phyloP scores from a whole-genome alignment of 2,329 filamentous ascomycete species.

The Samsoniella hepiali region DNA sequence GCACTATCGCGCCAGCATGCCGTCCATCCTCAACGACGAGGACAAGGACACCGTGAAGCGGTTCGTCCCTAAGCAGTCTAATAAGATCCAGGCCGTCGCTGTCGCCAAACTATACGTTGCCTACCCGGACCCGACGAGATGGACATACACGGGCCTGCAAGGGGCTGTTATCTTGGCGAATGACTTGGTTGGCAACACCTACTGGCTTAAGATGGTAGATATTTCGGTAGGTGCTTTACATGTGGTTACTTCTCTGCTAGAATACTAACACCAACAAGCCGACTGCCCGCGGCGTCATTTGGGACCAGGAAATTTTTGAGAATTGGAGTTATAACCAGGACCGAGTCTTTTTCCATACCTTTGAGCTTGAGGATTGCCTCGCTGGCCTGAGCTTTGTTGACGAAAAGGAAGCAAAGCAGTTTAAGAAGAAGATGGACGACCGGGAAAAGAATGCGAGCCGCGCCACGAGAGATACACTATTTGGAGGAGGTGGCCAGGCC shows the following conservation, averaged over 20 bases:
- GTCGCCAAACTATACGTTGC: constrained; percentile 92
- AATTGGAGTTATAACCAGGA: constrained; percentile 94
- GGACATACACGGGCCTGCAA: constrained; percentile 91
- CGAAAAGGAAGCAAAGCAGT: constrained; percentile 95
- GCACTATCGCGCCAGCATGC: constrained; percentile 42
- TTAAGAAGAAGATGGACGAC: constrained; percentile 96
- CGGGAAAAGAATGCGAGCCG: constrained; percentile 94
- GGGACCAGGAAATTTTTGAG: constrained; percentile 98
- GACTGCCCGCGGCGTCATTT: constrained; percentile 79
- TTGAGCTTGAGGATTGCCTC: constrained; percentile 89
- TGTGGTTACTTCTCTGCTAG: not conserved
- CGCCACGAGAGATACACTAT: constrained; percentile 75
- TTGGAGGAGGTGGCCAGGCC: constrained; percentile 51
- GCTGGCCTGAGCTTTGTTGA: constrained; percentile 90
- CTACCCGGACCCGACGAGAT: constrained; percentile 79
- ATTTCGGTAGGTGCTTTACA: constrained; percentile 63
- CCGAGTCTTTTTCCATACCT: constrained; percentile 94
- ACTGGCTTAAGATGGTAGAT: constrained; percentile 97
- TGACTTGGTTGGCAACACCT: constrained; percentile 90
- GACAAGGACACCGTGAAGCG: constrained; percentile 97
- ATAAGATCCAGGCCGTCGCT: constrained; percentile 96
- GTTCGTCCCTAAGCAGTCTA: constrained; percentile 85
- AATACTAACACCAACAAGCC: constrained; percentile 47
- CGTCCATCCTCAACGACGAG: constrained; percentile 75
- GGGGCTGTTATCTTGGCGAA: constrained; percentile 89